Base-by-base conservation (phyloP, 495 filamentous ascomycete species). In the Podospora pseudocomata region DNA sequence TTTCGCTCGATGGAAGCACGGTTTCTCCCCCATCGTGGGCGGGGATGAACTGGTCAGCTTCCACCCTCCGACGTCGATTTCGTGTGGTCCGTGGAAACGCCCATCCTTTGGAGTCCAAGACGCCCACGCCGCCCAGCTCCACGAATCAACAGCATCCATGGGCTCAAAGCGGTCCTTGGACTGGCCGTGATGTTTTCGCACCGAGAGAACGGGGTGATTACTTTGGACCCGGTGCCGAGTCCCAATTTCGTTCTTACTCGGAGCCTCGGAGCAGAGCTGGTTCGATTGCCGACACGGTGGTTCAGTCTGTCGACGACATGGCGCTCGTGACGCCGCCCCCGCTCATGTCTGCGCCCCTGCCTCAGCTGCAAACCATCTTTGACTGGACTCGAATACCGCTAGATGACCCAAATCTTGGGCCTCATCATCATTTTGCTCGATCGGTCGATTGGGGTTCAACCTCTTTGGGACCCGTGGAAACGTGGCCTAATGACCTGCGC, bases 331-430 rank as follows among this genome's bases (percentile, higher is more conserved):
- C 71, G 15, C 63, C 76, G 6, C 39, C 39, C 13, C 39, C 39
- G 13, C 39, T 18, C 7, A 49, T 49, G 39, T 13, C 39, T 16
- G 9, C 7, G 9, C 67, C 57, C 18, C 67, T 73, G 6, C 65
- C 71, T 20, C 70, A 76, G 28, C 60, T 78, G 66, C 70, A 73
- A 65, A 66, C 77, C 71, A 68, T 81, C 1, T 91, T 91, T 74
- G 90, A 92, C 75, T 91, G 89, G 89, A 92, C 90, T 11, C 81
- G 86, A 49, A 77, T 91, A 49, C 85, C 88, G 19, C 57, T 85
- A 32, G 73, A 78, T n/a, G 83, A 85, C 5, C 73, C 84, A 4
- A 81, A 81, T 59, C 80, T 91, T 20, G 86, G 87, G 4, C 74
- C 76, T 27, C 90, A 92, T 70, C 87, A 91, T 62, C 84, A 82